Evolutionary conservation across 805 yeast species (phyloP), one percentile per base, ranked within the genome.

Genomic region (Metschnikowia continentalis): DNA sequence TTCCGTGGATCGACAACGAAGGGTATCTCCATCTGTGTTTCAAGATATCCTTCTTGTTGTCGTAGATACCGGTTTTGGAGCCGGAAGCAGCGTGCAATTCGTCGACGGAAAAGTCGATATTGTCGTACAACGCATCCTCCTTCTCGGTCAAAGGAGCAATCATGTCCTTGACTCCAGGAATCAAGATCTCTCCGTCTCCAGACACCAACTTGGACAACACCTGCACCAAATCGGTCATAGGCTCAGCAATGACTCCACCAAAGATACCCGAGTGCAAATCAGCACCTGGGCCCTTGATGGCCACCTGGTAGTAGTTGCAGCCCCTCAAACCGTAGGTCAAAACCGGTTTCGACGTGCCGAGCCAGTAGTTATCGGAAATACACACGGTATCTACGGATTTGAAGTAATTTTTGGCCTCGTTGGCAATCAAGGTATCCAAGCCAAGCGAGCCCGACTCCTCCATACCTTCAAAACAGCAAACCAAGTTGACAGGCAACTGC

Each of bases 11-110:
- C 2, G 98, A 91, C 62, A 94, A 77, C 6, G 98, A 90, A 50
- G 99, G 99, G 74, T 78, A 90, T 79, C 99, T 86, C 99, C 99
- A 94, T 80, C 99, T 84, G 71, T 91, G 97, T 87, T 90, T 92
- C 63, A 94, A 80, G 53, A 96, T 90, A 53, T 84, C 86, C 73
- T 90, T 84, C 72, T 90, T 88, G 67, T 79, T 78, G 56, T 82
- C 77, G 74, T 84, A 85, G 53, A 91, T 77, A 35, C 90, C 82
- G 42, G 97, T 90, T 56, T 89, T 68, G 7, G 97, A 85, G 47
- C 98, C 97, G 17, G 92, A 77, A 45, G 97, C 96, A 19, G 81
- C 83, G 66, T 91, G 88, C 68, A 94, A 81, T 60, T 91, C 98
- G 36, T 79, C 83, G 48, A 91, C 80, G 45, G 85, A 82, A 66